These are phyloP conservation scores for Helianthus tuberosus DNA, from an alignment of 129 eudicot species.

Conservation along the genomic window DNA sequence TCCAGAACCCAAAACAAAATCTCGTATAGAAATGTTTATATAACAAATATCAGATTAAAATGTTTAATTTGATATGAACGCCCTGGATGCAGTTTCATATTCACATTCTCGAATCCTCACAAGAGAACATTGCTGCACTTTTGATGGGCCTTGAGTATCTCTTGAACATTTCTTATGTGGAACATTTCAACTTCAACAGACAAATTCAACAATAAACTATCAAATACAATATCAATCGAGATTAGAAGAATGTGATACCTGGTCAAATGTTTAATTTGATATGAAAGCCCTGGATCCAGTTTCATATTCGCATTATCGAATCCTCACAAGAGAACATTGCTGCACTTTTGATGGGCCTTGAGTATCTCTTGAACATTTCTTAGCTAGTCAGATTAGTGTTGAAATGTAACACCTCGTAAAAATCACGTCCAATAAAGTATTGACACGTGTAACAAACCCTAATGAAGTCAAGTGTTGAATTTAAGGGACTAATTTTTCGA, in stretches of 20 bases:
- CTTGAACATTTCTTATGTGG: conserved; percentile 89
- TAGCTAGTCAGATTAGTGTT: too few species aligned
- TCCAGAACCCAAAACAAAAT: too few species aligned
- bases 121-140: conserved; percentile 75
- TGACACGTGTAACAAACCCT: too few species aligned
- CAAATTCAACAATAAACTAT: too few species aligned
- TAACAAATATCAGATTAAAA: neutral
- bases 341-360: conserved; percentile 81
- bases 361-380: conserved; percentile 84
- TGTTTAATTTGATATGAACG: conserved; percentile 15
- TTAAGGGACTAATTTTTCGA: too few species aligned
- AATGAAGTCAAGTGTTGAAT: too few species aligned
- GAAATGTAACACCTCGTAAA: too few species aligned
- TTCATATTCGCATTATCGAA: conserved; percentile 84
- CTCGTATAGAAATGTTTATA: too few species aligned
- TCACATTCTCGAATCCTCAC: conserved; percentile 77
- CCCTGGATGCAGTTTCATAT: conserved; percentile 74
- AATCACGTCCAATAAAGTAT: too few species aligned
- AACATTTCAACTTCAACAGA: too few species aligned
- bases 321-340: conserved; percentile 75
- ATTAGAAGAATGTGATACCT: too few species aligned
- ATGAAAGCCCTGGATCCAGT: conserved; percentile 49
- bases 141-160: conserved; percentile 88
- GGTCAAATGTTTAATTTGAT: conserved; percentile 17
- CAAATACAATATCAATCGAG: too few species aligned